Evolutionary conservation across 345 rosid species (phyloP).

Genomic region (Excoecaria cochinchinensis): DNA sequence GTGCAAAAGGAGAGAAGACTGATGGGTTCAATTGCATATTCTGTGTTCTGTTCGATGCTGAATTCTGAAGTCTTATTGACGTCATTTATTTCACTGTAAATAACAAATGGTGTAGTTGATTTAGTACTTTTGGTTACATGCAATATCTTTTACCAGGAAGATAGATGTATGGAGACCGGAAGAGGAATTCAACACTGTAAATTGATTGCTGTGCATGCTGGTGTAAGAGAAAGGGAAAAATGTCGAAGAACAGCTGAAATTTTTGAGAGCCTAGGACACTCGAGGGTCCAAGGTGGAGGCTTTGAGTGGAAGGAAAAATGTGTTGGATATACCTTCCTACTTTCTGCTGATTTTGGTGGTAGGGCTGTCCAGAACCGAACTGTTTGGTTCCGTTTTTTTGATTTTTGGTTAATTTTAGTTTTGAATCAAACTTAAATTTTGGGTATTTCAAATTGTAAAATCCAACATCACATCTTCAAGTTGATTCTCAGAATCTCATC

Average conservation of each 20-base stretch:
- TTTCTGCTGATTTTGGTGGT: background rate
- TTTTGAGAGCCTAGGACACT: slow-evolving; percentile 61
- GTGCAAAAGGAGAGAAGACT: background rate
- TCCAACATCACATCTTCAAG: no score
- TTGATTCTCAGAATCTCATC: no score
- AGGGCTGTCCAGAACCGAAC: no score
- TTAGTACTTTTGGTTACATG: background rate
- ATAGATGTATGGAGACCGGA: slow-evolving; percentile 53
- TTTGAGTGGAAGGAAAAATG: slow-evolving; percentile 63
- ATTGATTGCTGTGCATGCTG: slow-evolving; percentile 80
- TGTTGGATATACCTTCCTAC: slow-evolving; percentile 67
- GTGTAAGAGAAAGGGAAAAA: slow-evolving; percentile 57
- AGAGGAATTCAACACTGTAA: slow-evolving; percentile 52
- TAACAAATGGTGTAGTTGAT: background rate
- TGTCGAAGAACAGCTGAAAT: slow-evolving; percentile 51
- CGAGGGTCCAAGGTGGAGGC: slow-evolving; percentile 55
- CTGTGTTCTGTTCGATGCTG: background rate
- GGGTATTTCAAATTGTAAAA: no score
- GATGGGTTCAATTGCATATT: background rate
- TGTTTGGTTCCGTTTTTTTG: no score
- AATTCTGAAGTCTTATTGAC: background rate
- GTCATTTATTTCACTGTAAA: background rate
- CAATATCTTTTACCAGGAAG: slow-evolving; percentile 47
- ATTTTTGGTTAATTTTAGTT: no score
- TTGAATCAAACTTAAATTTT: no score